Conservation (phyloP, 805 yeast genomes). For the Yamadazyma sp. region DNA sequence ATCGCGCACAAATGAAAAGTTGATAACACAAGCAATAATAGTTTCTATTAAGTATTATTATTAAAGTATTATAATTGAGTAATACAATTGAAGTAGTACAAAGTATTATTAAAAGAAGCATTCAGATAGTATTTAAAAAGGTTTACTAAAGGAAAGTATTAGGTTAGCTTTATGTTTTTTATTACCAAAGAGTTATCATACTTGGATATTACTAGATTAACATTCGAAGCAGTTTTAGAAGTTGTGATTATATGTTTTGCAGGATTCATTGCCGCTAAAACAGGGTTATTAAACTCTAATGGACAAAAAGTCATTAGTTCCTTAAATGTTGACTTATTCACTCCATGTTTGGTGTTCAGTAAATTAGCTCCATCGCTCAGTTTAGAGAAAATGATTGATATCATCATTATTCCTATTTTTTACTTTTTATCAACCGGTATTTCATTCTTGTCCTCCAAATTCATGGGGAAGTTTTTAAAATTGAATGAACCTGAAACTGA, state of each 20-base stretch:
- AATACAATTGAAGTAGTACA: no score
- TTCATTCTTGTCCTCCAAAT: slow-evolving; percentile 59
- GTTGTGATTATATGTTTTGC: slow-evolving; percentile 83
- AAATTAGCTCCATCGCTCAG: slow-evolving; percentile 70
- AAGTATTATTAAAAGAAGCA: no score
- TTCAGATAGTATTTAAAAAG: no score
- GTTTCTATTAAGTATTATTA: no score
- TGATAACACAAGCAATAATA: no score
- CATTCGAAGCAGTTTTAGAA: slow-evolving; percentile 88
- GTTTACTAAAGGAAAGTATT: not conserved
- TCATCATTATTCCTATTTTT: slow-evolving; percentile 79
- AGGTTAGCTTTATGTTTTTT: not conserved
- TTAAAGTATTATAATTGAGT: no score
- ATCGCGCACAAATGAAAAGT: not conserved
- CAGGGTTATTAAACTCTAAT: slow-evolving; percentile 62
- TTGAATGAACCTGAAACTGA: slow-evolving; percentile 77
- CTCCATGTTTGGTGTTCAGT: slow-evolving; percentile 91
- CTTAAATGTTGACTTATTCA: slow-evolving; percentile 86
- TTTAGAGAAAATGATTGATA: slow-evolving; percentile 71
- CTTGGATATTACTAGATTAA: slow-evolving; percentile 54
- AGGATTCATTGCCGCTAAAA: slow-evolving; percentile 80
- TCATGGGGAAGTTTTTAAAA: slow-evolving; percentile 49
- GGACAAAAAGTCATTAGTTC: slow-evolving; percentile 77
- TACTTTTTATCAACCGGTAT: slow-evolving; percentile 80
- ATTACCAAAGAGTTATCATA: slow-evolving; percentile 28